phyloP scores from a whole-genome alignment of 768 basidiomycete genomes.

The Lactarius pseudohatsudake region DNA sequence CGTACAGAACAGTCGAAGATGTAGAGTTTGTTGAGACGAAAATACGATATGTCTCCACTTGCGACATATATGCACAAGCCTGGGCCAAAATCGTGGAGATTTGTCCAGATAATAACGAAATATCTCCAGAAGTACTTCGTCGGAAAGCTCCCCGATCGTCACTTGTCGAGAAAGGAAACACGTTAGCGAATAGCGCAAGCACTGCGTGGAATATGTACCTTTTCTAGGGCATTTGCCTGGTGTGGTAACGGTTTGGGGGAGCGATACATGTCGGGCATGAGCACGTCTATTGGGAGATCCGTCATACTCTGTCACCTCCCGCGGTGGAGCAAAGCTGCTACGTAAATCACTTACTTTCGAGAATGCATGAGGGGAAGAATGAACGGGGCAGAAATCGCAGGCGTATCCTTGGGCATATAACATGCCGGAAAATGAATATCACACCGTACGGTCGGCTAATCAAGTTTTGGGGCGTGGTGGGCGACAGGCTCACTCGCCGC shows the following conservation, averaged over 20 bases:
- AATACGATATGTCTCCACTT: not conserved
- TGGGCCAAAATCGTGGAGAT: not conserved
- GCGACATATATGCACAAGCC: not conserved
- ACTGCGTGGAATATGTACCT: not conserved
- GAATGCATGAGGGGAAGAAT: not conserved
- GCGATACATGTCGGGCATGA: not conserved
- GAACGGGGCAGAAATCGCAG: too few species aligned
- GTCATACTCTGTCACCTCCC: not conserved
- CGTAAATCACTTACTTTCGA: too few species aligned
- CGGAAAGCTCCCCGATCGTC: not conserved
- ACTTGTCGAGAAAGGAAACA: not conserved
- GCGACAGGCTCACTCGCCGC: too few species aligned
- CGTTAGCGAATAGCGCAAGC: not conserved
- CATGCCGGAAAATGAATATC: too few species aligned
- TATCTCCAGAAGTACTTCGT: not conserved
- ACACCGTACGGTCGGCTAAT: too few species aligned
- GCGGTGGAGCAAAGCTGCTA: too few species aligned
- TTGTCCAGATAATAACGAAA: not conserved
- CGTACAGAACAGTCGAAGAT: not conserved
- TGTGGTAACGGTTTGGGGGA: accelerated
- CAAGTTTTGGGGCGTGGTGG: too few species aligned
- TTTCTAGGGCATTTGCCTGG: not conserved
- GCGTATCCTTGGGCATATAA: too few species aligned
- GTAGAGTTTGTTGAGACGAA: not conserved
- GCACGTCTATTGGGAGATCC: not conserved